phyloP scores from a whole-genome alignment of 345 rosid genomes.

The Hibiscus tridactylites region DNA sequence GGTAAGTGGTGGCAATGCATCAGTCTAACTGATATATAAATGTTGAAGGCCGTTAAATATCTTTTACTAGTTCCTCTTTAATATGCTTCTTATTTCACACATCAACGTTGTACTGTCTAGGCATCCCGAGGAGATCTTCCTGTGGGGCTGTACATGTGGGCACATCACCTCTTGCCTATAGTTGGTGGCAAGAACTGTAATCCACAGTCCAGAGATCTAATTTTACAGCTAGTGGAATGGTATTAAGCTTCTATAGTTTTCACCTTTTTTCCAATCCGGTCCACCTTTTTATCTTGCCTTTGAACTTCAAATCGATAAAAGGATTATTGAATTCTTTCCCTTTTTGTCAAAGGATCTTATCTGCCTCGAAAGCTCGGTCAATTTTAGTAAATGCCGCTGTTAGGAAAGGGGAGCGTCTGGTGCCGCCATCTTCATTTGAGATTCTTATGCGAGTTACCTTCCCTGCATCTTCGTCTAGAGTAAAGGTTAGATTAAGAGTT shows the following conservation, averaged over 20 bases:
- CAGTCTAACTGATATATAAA: neutral
- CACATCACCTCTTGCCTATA: neutral
- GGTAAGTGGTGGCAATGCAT: neutral
- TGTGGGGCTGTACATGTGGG: neutral
- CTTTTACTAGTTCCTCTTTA: neutral
- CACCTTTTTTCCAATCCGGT: neutral
- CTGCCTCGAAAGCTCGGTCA: neutral
- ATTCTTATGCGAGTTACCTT: neutral
- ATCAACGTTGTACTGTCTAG: neutral
- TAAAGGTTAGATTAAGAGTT: neutral
- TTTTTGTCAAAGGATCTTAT: neutral
- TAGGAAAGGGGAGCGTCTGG: neutral
- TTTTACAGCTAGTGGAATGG: neutral
- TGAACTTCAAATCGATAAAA: neutral
- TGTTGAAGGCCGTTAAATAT: neutral
- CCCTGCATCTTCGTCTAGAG: neutral
- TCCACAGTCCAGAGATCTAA: neutral
- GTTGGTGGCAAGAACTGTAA: constrained; percentile 1
- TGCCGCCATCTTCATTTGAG: neutral
- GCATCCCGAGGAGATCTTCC: neutral
- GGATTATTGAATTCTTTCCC: neutral
- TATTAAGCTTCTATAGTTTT: neutral
- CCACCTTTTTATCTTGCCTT: neutral
- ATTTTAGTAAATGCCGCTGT: neutral
- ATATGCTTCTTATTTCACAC: neutral